Base-by-base conservation (phyloP, 2,329 filamentous ascomycete species). In the Ascochyta fabae region DNA sequence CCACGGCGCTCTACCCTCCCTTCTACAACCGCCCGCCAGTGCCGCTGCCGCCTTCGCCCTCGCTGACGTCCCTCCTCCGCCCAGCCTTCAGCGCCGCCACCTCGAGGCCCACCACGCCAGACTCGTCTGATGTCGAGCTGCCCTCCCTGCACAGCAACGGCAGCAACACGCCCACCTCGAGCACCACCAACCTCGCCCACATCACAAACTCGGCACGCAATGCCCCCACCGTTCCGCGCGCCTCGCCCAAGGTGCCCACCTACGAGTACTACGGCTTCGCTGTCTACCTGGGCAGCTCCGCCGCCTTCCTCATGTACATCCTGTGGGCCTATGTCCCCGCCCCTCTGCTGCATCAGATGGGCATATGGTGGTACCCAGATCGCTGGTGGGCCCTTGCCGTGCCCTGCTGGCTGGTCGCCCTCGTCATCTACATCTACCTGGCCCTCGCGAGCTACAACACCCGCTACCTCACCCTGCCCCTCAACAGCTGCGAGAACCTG, bases 241-340 rank as follows among this genome's bases (percentile, higher is more conserved):
- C 92, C 1, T 89, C 89, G 49, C 95, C 95, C 1, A 92, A 95
- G 73, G 93, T 99, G 2, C 95, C 95, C n/a, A 99, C 95, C 0
- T 98, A 99, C 79, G 95, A 99, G 75, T 99, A 98, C 84, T 98
- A 98, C 75, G 95, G 95, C 73, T 99, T 99, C 78, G 94, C 96
- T 49, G 85, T 99, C 45, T 98, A 99, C 79, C 84, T 99, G 35
- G 91, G 94, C 71, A 93, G 89, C 59, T 91, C 88, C 22, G 81
- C 95, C 47, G 87, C 87, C 2, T 98, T 98, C 73, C 80, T 87
- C 12, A 83, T 88, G 59, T 89, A 89, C 72, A 76, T 89, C 22
- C 79, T 89, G 10, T 97, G 93, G 95, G 90, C 90, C 13, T 98
- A 95, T 77, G 86, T 98, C 6, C 95, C 95, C 0, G 91, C 90